A percentile compares a stretch with the other conserved stretches of the same genome.
phyloP scores from a whole-genome alignment of 345 rosid species.

The Cardiospermum halicacabum region DNA sequence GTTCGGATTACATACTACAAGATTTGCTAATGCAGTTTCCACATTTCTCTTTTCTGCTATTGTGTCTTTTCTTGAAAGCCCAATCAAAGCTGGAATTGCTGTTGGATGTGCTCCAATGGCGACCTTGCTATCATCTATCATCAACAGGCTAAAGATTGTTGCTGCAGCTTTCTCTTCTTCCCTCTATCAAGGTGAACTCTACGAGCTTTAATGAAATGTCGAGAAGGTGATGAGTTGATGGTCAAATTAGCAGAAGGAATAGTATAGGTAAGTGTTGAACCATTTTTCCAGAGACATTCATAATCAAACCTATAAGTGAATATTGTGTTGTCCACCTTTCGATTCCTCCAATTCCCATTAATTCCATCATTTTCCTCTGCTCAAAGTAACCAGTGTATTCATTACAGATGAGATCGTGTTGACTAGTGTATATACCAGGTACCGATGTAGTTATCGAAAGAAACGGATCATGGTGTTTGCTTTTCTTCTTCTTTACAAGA shows the following conservation, averaged over 20 bases:
- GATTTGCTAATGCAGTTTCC: conserved; percentile 51
- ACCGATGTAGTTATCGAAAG: conserved; percentile 51
- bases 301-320: conserved; percentile 59
- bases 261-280: conserved; percentile 60
- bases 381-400: conserved; percentile 81
- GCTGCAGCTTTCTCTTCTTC: conserved; percentile 73
- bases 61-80: conserved; percentile 53
- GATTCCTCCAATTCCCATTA: conserved; percentile 60
- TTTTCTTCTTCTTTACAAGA: conserved; percentile 32
- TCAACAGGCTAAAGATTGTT: conserved; percentile 56
- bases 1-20: conserved; percentile 46
- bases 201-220: too few relatives aligned
- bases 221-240: conserved; percentile 32
- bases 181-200: conserved; percentile 32
- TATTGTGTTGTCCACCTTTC: conserved; percentile 65
- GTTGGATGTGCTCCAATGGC: conserved; percentile 40
- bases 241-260: conserved; percentile 70
- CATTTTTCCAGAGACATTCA: conserved; percentile 54
- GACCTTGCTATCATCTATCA: conserved; percentile 49
- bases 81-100: conserved; percentile 47
- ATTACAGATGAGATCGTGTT: conserved; percentile 60
- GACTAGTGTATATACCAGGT: conserved; percentile 59
- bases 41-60: conserved; percentile 52
- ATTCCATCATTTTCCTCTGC: conserved; percentile 85
- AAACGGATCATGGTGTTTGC: conserved; percentile 44